These are phyloP conservation scores for Rhizoclosmatium sp. DNA, from an alignment of 192 early-diverging fungal species.

Conservation along the genomic window DNA sequence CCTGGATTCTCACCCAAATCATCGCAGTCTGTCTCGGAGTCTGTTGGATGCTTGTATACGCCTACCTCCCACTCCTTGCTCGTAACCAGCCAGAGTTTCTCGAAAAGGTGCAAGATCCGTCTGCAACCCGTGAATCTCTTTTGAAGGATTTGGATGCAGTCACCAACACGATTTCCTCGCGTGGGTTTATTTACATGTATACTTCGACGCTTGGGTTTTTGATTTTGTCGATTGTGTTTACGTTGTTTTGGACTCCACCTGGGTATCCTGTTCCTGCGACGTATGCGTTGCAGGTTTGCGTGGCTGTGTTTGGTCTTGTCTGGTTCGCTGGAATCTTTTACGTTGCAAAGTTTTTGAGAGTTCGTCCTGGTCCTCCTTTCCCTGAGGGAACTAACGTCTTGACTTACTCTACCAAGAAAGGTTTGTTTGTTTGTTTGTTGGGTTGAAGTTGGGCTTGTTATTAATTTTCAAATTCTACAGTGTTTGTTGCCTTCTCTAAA, in stretches of 20 bases:
- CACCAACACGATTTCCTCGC: constrained; percentile 36
- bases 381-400: constrained; percentile 40
- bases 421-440: neutral
- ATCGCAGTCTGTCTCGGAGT: constrained; percentile 6
- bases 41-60: constrained; percentile 29
- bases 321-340: neutral
- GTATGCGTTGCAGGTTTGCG: constrained; percentile 38
- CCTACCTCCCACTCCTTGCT: constrained; percentile 22
- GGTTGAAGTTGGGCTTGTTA: neutral
- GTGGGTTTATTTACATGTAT: constrained; percentile 32
- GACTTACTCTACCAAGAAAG: constrained; percentile 39
- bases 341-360: neutral
- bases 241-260: neutral
- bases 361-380: constrained; percentile 39
- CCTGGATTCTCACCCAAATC: neutral
- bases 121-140: neutral
- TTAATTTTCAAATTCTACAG: neutral
- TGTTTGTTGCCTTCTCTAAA: neutral
- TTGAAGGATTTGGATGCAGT: constrained; percentile 17
- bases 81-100: constrained; percentile 32
- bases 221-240: neutral
- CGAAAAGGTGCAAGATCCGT: neutral
- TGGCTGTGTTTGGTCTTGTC: constrained; percentile 24
- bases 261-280: constrained; percentile 27
- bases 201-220: constrained; percentile 9